Conservation (phyloP, 148 eudicot genomes). For the Rhododendron mucronatum region DNA sequence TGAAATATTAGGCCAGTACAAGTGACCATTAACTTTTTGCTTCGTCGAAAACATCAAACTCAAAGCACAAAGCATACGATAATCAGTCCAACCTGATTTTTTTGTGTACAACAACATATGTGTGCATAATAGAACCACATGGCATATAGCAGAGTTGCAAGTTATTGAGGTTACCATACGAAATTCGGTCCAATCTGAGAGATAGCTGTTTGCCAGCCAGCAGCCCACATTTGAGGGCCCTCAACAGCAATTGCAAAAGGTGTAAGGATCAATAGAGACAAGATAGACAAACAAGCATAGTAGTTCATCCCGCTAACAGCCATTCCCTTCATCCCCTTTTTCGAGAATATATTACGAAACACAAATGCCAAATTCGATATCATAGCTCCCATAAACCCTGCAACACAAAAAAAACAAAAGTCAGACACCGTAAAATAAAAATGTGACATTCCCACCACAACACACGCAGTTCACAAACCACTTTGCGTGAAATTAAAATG, state of each 20-base stretch:
- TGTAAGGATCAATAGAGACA: conserved; percentile 55
- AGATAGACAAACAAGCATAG: conserved; percentile 65
- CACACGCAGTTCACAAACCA: neutral
- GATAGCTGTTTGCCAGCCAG: conserved; percentile 58
- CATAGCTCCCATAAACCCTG: conserved; percentile 82
- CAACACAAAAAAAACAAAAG: neutral
- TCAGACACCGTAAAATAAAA: neutral
- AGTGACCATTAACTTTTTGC: neutral
- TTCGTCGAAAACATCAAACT: neutral
- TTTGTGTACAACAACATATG: neutral
- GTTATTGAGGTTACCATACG: conserved; percentile 40
- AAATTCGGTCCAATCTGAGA: conserved; percentile 65
- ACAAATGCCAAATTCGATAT: conserved; percentile 72
- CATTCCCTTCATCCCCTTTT: conserved; percentile 71
- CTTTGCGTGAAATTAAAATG: neutral
- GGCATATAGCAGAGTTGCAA: neutral
- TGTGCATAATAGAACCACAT: neutral
- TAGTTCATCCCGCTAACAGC: conserved; percentile 74
- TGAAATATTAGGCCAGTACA: neutral
- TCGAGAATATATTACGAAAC: conserved; percentile 66
- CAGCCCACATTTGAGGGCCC: conserved; percentile 71
- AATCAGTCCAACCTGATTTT: neutral
- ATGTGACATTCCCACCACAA: neutral
- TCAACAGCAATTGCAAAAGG: conserved; percentile 68
- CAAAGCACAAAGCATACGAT: neutral